Percentiles rank a stretch among this genome's conserved stretches.
These are phyloP conservation scores for Wickerhamomyces chambardii DNA, from an alignment of 805 yeast species.

Conservation along the genomic window DNA sequence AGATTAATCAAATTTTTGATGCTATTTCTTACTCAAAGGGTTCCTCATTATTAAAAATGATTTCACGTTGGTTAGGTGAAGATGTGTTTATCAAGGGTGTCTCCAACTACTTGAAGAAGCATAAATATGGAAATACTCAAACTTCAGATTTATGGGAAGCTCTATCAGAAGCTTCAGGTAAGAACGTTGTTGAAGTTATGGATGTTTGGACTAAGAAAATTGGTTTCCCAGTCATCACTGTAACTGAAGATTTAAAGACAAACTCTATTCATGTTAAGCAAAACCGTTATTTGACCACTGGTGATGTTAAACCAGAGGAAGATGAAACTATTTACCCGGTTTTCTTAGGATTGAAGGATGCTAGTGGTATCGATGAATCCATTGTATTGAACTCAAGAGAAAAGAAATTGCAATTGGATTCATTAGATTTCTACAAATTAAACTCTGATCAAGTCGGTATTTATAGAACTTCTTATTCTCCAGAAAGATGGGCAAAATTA, in stretches of 20 bases:
- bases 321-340: conserved; percentile 62
- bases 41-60: conserved; percentile 71
- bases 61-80: conserved; percentile 72
- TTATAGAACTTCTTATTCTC: conserved; percentile 63
- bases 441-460: conserved; percentile 72
- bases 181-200: conserved; percentile 68
- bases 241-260: conserved; percentile 39
- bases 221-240: conserved; percentile 70
- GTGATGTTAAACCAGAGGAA: conserved; percentile 70
- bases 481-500: conserved; percentile 60
- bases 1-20: conserved; percentile 78
- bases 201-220: conserved; percentile 73
- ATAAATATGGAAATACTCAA: conserved; percentile 69
- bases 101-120: conserved; percentile 65
- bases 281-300: conserved; percentile 67
- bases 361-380: conserved; percentile 51
- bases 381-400: conserved; percentile 44
- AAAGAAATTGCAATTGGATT: conserved; percentile 30
- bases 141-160: conserved; percentile 76
- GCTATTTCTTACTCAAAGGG: conserved; percentile 81
- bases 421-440: conserved; percentile 48
- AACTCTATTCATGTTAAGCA: conserved; percentile 50
- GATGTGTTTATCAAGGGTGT: conserved; percentile 74
- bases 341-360: conserved; percentile 55
- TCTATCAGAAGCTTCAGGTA: conserved; percentile 58